Conservation (phyloP, 2,329 filamentous ascomycete genomes). For the Fonsecaea multimorphosa region DNA sequence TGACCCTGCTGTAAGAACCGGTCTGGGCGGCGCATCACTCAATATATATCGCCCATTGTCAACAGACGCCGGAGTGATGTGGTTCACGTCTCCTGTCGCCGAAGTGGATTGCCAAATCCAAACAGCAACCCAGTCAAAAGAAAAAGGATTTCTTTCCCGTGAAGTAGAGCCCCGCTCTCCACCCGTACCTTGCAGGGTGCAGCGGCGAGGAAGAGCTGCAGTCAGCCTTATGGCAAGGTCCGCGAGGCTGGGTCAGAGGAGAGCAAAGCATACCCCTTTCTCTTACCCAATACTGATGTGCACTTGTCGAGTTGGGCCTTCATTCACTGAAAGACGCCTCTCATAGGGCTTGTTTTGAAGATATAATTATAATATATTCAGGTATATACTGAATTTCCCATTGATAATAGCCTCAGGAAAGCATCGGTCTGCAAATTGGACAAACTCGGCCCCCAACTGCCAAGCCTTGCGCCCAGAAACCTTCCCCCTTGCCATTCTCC, state of each 20-base stretch:
- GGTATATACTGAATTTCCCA: too few relatives aligned
- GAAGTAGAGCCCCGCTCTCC: too few relatives aligned
- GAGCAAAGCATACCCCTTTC: neutral
- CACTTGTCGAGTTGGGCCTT: neutral
- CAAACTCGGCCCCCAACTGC: conserved; percentile 19
- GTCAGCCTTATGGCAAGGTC: conserved; percentile 5
- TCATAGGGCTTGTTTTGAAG: neutral
- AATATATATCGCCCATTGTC: too few relatives aligned
- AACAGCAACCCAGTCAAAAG: too few relatives aligned
- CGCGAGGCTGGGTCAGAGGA: neutral
- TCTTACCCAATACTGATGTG: neutral
- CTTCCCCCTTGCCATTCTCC: neutral
- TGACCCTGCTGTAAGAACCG: neutral
- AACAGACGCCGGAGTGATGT: too few relatives aligned
- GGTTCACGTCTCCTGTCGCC: too few relatives aligned
- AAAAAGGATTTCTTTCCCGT: too few relatives aligned
- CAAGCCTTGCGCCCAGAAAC: conserved; percentile 20
- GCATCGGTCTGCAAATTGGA: neutral
- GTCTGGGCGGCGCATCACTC: too few relatives aligned
- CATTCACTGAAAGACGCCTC: neutral
- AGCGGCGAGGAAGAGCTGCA: neutral
- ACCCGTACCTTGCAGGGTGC: neutral
- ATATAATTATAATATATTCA: too few relatives aligned
- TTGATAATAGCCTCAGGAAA: too few relatives aligned
- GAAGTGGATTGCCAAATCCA: too few relatives aligned